These are phyloP conservation scores for Ustanciosporium gigantosporum DNA, from an alignment of 1,284 basidiomycete species.

Conservation along the genomic window DNA sequence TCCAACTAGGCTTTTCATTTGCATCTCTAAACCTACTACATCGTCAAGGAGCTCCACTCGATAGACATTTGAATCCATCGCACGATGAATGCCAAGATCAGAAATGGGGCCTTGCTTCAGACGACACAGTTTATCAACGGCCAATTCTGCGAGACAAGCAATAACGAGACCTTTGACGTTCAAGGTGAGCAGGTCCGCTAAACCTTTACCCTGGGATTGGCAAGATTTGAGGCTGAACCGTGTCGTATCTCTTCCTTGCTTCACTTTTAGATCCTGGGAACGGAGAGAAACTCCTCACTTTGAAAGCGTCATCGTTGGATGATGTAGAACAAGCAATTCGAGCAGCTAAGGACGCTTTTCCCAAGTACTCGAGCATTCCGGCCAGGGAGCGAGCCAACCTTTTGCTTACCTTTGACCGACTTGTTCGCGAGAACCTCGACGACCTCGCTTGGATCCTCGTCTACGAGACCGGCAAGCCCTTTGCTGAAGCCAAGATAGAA, in stretches of 20 bases:
- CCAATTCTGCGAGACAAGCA: slow-evolving; percentile 27
- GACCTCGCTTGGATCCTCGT: slow-evolving; percentile 58
- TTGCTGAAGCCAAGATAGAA: slow-evolving; percentile 54
- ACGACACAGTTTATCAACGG: slow-evolving; percentile 50
- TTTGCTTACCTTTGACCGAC: slow-evolving; percentile 48
- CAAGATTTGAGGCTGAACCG: background rate
- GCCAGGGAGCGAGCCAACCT: slow-evolving; percentile 48
- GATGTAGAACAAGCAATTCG: slow-evolving; percentile 56
- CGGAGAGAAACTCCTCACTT: slow-evolving; percentile 15
- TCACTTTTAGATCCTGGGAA: slow-evolving; percentile 30
- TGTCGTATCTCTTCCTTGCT: background rate
- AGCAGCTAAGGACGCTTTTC: slow-evolving; percentile 46
- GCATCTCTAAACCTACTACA: no score
- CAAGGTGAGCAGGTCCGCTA: slow-evolving; percentile 32
- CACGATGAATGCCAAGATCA: slow-evolving; percentile 48
- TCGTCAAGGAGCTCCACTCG: no score
- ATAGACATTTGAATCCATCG: no score
- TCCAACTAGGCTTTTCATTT: no score
- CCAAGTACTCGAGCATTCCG: slow-evolving; percentile 44
- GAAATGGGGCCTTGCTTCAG: slow-evolving; percentile 36
- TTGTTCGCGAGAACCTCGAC: slow-evolving; percentile 46
- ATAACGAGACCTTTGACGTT: slow-evolving; percentile 29
- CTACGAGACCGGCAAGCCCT: slow-evolving; percentile 57
- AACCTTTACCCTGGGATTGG: no score
- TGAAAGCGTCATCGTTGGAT: slow-evolving; percentile 37